These are phyloP conservation scores for Clonostachys byssicola DNA, from an alignment of 2,329 filamentous ascomycete species.

Conservation along the genomic window DNA sequence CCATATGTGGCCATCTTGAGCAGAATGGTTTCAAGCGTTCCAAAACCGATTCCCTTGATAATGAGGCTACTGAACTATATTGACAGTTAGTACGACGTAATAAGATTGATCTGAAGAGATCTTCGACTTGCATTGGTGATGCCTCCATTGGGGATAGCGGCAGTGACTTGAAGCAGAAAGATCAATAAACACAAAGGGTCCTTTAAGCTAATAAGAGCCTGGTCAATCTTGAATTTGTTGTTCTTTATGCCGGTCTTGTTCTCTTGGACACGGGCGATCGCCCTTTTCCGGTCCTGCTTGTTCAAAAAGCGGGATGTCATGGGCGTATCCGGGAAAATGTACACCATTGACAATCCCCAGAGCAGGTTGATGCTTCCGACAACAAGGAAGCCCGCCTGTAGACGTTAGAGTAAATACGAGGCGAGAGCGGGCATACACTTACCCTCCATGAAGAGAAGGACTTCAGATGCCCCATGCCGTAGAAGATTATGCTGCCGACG, in stretches of 20 bases:
- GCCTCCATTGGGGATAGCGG: constrained; percentile 46
- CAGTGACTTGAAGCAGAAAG: constrained; percentile 38
- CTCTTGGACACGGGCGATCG: constrained; percentile 48
- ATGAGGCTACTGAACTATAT: constrained; percentile 51
- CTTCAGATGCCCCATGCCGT: too few relatives aligned
- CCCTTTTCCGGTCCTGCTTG: constrained; percentile 50
- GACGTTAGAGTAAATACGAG: too few relatives aligned
- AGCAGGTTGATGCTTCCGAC: constrained; percentile 17
- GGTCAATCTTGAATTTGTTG: constrained; percentile 27
- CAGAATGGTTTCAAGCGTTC: constrained; percentile 46
- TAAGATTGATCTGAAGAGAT: too few relatives aligned
- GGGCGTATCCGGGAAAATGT: constrained; percentile 59
- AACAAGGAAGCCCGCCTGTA: not conserved
- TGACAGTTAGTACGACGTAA: too few relatives aligned
- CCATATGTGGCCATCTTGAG: constrained; percentile 56
- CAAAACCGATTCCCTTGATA: constrained; percentile 50
- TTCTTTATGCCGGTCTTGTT: constrained; percentile 36
- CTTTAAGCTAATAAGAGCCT: constrained; percentile 23
- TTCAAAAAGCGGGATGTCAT: constrained; percentile 51
- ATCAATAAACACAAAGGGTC: constrained; percentile 30
- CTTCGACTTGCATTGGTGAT: constrained; percentile 19
- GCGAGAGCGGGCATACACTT: too few relatives aligned
- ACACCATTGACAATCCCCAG: constrained; percentile 20
- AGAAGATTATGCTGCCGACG: too few relatives aligned
- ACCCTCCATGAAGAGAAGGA: too few relatives aligned